Base-by-base conservation (phyloP, 768 basidiomycete species). In the Pleurotus salmoneostramineus region DNA sequence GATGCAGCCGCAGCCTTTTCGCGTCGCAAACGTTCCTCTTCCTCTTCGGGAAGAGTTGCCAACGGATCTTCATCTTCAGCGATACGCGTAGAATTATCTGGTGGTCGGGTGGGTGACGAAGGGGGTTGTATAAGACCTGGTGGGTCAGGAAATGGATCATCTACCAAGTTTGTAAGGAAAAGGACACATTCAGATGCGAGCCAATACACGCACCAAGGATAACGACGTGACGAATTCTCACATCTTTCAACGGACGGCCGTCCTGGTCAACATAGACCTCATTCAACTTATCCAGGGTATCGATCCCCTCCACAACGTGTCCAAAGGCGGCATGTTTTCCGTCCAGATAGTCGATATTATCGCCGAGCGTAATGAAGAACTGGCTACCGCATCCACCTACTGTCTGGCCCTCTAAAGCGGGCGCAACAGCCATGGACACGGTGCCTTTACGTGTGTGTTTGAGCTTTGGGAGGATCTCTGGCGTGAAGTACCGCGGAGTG, bases 391-490 rank as follows among this genome's bases (percentile, higher is more conserved):
- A 94, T 11, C 95, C 89, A n/a, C 83, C 89, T 33, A 77, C 77
- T 60, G 75, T 73, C 48, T 83, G 75, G 3, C 80, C 84, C 51
- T 84, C 87, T 10, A 88, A 62, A 0, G 84, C 76, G n/a, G 94
- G 94, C 2, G 96, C 91, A 7, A 98, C 85, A 6, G 97, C 97
- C 97, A 98, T 98, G 0, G 95, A 98, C 12, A 99, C 90, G 0
- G 94, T 98, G 15, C 97, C 97, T 63, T 83, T 87, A 6, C 77
- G 72, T 0, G 78, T 78, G 68, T 99, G 97, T 71, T 98, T 98
- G 59, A 98, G 79, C 58, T 80, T 83, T 1, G 91, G 86, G 1
- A 83, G 72, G 56, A 95, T 79, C 68, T 93, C 91, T 0, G 95
- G 95, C n/a, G 82, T 69, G 66, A 95, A 95, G 72, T 97, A 95